Evolutionary conservation across 2,329 filamentous ascomycete species (phyloP), one percentile per base, ranked within the genome.

Genomic region (Tolypocladium sp.): DNA sequence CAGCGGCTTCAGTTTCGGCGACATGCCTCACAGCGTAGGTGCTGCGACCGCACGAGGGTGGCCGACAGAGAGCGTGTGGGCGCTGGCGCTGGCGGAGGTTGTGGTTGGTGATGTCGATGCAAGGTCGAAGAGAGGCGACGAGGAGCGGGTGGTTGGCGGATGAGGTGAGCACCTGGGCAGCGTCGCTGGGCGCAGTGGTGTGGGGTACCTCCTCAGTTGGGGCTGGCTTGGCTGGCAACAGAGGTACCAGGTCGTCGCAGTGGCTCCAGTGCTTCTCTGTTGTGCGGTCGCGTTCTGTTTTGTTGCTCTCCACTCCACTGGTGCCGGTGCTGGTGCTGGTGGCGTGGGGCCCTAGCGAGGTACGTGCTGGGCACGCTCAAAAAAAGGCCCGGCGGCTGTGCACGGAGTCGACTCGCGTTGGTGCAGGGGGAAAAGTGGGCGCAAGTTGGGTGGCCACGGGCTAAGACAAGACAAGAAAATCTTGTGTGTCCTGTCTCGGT

Each of bases 1-100:
- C 63, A 84, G 72, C 57, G 81, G 79, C 70, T 79, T 82, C 58
- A 84, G 74, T 66, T 74, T 76, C 63, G 76, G 72, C 64, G 78
- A 75, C 79, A 80, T 81, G 68, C 59, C 60, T 61, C 56, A 41
- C 57, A 49, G 46, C 54, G 42, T 46, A 42, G 44, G 55, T 46
- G 58, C 58, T 41, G 56, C 33, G 55, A 44, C 44, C 15, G 55
- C 46, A 38, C 37, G 27, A 49, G 46, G 20, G 46, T 33, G 27
- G 58, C 58, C 44, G 55, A 25, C 55, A 20, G 54, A 51, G 56
- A 20, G 27, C 25, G 40, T 22, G 37, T 4, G 17, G 41, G 25
- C 35, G 33, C 52, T 54, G 51, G 41, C 25, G 42, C 9, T 6
- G 40, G 33, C 13, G n/a, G 35, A 22, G 56, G 49, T 30, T 22